phyloP scores from a whole-genome alignment of 345 rosid genomes.

The Acer saccharum region DNA sequence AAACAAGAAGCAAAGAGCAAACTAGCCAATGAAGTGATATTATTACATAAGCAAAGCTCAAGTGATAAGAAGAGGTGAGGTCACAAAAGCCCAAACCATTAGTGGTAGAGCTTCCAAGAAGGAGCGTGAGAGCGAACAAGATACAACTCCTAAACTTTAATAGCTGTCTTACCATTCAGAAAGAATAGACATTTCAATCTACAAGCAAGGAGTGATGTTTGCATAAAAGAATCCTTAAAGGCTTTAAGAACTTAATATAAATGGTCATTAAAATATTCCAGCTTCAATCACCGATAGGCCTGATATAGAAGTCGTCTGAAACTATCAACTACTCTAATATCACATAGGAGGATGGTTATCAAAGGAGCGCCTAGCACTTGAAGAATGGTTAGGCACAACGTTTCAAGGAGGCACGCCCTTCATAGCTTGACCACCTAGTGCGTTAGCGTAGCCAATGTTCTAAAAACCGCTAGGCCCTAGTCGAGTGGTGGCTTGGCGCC shows the following conservation, averaged over 20 bases:
- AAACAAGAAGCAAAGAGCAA: background rate
- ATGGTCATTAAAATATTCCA: background rate
- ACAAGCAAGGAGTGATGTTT: background rate
- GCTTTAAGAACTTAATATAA: background rate
- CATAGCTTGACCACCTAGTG: too few relatives aligned
- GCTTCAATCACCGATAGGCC: background rate
- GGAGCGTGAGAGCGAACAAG: background rate
- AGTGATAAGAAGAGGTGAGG: background rate
- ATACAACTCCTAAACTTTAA: background rate
- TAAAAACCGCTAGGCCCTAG: too few relatives aligned
- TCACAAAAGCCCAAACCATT: background rate
- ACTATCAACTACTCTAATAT: too few relatives aligned
- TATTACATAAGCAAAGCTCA: background rate
- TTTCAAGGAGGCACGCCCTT: too few relatives aligned
- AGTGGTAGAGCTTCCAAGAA: background rate
- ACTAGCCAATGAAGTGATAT: background rate
- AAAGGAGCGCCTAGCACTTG: too few relatives aligned
- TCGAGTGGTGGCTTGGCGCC: too few relatives aligned
- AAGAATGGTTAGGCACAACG: too few relatives aligned
- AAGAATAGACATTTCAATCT: background rate
- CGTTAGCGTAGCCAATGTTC: too few relatives aligned
- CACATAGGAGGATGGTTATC: too few relatives aligned
- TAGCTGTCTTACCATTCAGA: background rate
- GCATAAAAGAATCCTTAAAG: background rate
- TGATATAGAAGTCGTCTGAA: background rate